Evolutionary conservation across 164 flowering plant genomes (phyloP), one percentile per base, ranked within the genome.

Genomic region (Euptelea pleiosperma): DNA sequence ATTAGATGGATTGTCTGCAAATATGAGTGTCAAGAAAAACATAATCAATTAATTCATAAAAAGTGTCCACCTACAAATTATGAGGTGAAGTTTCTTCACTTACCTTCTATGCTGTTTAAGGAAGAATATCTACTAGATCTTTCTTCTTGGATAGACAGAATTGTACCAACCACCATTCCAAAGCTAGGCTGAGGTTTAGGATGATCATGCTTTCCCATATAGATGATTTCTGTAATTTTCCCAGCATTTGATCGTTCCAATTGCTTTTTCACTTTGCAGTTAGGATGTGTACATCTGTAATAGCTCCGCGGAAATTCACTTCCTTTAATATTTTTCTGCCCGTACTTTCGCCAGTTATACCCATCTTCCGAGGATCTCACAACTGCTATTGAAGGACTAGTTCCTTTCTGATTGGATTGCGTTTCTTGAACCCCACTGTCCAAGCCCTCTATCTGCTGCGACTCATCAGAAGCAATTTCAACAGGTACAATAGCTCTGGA

Each of bases 201-300:
- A 68, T 88, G 96, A 74, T 84, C 86, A 76, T 87, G 94, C 36
- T 76, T 69, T 41, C 93, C 93, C 68, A 82, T 86, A 61, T 86
- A 86, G 54, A 84, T 78, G 31, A 86, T 88, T 59, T 88, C 96
- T 36, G 85, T 79, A 68, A 88, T 81, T 31, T 82, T 82, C 24
- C 96, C 92, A 66, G 81, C 87, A 41, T 77, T 80, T 39, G 96
- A 75, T 11, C 92, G 85, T 67, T 86, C 96, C 67, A 88, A 78
- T n/a, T 82, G 79, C 65, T 88, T 88, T 68, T 88, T 87, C 61
- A 86, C 96, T 68, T 84, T 85, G 60, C 96, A 88, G 47, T 81
- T 84, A 46, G 92, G 96, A 78, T 86, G 86, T 26, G 94, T 86
- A 64, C 93, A 86, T 67, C 84, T 86, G 69, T 86, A 86, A 70